A percentile compares a stretch with the other conserved stretches of the same genome.
Evolutionary conservation across 2,329 filamentous ascomycete genomes (phyloP).

Genomic region (Cryphonectria japonica): DNA sequence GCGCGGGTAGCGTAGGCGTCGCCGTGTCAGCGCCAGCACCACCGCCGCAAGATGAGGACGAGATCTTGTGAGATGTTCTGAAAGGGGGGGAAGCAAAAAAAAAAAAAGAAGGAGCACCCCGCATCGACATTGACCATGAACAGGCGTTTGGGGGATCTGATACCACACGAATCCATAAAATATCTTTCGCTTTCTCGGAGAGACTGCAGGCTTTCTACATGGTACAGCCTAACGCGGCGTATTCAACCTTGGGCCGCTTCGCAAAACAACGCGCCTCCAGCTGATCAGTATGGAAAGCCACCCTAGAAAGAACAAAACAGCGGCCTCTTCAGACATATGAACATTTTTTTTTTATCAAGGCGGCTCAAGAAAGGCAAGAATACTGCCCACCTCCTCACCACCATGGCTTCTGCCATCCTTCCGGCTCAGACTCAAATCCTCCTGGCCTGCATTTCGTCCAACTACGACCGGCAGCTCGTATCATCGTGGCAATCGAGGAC

Average conservation of each 20-base stretch:
- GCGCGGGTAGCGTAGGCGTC: neutral
- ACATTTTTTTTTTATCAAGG: neutral
- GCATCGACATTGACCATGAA: slow-evolving; percentile 24
- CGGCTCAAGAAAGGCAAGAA: neutral
- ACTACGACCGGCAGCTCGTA: neutral
- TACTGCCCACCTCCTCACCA: neutral
- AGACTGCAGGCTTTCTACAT: too few relatives aligned
- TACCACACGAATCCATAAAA: slow-evolving; percentile 25
- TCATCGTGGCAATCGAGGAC: neutral
- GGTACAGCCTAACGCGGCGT: too few relatives aligned
- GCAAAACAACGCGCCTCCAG: neutral
- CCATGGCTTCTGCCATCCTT: neutral
- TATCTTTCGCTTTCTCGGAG: slow-evolving; percentile 7
- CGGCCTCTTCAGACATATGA: neutral
- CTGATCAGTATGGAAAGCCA: neutral
- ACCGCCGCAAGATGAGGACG: slow-evolving; percentile 21
- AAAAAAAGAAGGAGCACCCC: neutral
- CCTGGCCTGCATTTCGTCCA: neutral
- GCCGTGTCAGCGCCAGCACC: neutral
- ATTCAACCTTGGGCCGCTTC: neutral
- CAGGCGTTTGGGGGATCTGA: slow-evolving; percentile 25
- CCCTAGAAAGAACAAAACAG: neutral
- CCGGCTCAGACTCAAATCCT: neutral
- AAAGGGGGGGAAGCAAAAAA: neutral
- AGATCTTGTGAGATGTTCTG: slow-evolving; percentile 23